phyloP scores from a whole-genome alignment of 495 filamentous ascomycete genomes.

The Acidiella bohemica region DNA sequence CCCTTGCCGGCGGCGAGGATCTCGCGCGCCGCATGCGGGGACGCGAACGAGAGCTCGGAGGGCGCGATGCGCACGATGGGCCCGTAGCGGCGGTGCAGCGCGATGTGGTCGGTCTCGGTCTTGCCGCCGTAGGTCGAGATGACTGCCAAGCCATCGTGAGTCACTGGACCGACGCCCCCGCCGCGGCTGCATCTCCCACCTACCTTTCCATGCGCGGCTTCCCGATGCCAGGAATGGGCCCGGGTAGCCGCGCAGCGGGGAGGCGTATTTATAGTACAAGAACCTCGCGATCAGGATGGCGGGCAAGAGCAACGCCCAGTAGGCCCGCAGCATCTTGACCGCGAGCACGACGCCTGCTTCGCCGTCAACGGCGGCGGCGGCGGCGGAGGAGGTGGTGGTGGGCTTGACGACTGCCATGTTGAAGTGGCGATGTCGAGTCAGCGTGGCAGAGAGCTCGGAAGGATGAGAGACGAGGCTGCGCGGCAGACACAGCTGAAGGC shows the following conservation, averaged over 20 bases:
- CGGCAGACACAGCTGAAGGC: too few species aligned
- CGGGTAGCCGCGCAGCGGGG: conserved; percentile 13
- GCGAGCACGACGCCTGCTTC: conserved; percentile 6
- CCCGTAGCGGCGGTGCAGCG: conserved; percentile 25
- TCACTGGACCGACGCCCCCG: too few species aligned
- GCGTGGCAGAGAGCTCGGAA: too few species aligned
- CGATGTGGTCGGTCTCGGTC: conserved; percentile 18
- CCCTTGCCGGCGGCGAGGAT: conserved; percentile 39
- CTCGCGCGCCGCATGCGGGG: conserved; percentile 33
- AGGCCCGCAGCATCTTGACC: conserved; percentile 7
- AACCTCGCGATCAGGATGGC: conserved; percentile 11
- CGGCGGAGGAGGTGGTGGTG: too few species aligned
- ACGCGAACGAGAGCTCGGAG: conserved; percentile 41
- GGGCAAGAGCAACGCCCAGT: conserved; percentile 11
- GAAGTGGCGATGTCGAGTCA: too few species aligned
- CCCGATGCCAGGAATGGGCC: conserved; percentile 17
- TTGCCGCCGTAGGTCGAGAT: conserved; percentile 14
- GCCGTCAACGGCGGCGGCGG: too few species aligned
- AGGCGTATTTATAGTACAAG: conserved; percentile 15
- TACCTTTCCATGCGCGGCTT: conserved; percentile 20
- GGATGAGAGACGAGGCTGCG: too few species aligned
- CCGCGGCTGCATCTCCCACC: too few species aligned
- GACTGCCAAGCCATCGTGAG: conserved; percentile 4
- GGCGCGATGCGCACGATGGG: conserved; percentile 43
- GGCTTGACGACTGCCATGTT: conserved; percentile 14